Evolutionary conservation across 164 flowering plant genomes (phyloP), one percentile per base, ranked within the genome.

Genomic region (Macadamia tetraphylla): DNA sequence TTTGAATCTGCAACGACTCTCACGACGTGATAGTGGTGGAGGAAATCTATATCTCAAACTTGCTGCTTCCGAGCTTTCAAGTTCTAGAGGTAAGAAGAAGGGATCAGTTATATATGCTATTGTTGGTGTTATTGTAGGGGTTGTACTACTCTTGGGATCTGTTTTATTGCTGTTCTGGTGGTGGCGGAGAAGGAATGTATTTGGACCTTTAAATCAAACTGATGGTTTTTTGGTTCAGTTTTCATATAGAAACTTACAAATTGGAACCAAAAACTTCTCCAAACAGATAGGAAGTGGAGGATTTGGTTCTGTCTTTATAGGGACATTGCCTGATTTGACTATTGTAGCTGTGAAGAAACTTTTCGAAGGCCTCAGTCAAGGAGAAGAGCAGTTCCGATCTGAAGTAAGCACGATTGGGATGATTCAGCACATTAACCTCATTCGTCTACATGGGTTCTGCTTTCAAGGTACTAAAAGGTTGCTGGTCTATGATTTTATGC

Each of bases 21-120:
- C 64, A 7, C 23, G 23, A 23, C 23, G 23, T 23, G 43, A 64
- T 61, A 71, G 53, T 12, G 43, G 29, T 11, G 78, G 71, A 15
- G 67, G 65, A 49, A 61, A 69, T 1, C 51, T 78, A 17, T 62
- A 58, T 64, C 44, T 76, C 29, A 66, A 72, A 43, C 67, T 74
- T 64, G 64, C 66, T 29, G 59, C 73, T 59, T 71, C 78, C 11
- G 75, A 74, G 51, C 32, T 69, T 18, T 64, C 9, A 9, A 63
- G 29, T 10, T 15, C 32, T 43, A n/a, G 30, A 23, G 58, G n/a
- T 48, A 30, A 17, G 17, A 43, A 43, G 48, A 43, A 9, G 9
- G 9, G 6, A 9, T 6, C 9, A 9, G 48, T 43, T 43, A 9
- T 6, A 1, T 6, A 9, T 43, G 9, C 9, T 43, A 9, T 43